A percentile compares a stretch with the other conserved stretches of the same genome.
Conservation (phyloP, 2,329 filamentous ascomycete species). For the Fusarium sp. region DNA sequence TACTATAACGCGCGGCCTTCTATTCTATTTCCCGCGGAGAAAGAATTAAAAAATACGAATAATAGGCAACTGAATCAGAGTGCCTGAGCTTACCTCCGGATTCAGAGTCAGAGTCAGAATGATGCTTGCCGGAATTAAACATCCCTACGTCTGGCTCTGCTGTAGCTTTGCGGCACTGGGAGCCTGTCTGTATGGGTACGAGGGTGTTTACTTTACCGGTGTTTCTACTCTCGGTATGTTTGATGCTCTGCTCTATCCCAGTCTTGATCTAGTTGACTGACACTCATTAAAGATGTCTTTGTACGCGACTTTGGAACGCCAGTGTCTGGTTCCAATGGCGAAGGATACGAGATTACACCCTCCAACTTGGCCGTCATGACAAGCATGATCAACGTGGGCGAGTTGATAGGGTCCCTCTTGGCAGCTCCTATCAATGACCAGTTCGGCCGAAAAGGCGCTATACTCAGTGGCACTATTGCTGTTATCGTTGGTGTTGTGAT, state of each 20-base stretch:
- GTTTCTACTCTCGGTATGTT: slow-evolving; percentile 48
- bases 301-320: slow-evolving; percentile 48
- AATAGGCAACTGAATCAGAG: slow-evolving; percentile 18
- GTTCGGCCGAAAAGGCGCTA: slow-evolving; percentile 49
- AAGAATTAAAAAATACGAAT: slow-evolving; percentile 13
- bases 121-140: slow-evolving; percentile 17
- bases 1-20: slow-evolving; percentile 17
- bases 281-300: slow-evolving; percentile 45
- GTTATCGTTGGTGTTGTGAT: slow-evolving; percentile 45
- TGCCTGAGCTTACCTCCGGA: background rate
- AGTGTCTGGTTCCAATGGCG: slow-evolving; percentile 4
- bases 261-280: background rate
- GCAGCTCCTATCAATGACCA: slow-evolving; percentile 53
- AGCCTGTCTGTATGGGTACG: slow-evolving; percentile 53
- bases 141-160: slow-evolving; percentile 48
- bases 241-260: background rate
- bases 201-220: slow-evolving; percentile 51
- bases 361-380: slow-evolving; percentile 46
- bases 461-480: slow-evolving; percentile 42
- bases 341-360: slow-evolving; percentile 44
- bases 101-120: background rate
- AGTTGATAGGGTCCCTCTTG: slow-evolving; percentile 50
- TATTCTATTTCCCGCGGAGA: background rate
- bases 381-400: slow-evolving; percentile 55
- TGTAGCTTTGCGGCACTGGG: slow-evolving; percentile 52